Conservation (phyloP, 2,329 filamentous ascomycete genomes). For the Aspergillus chevalieri region DNA sequence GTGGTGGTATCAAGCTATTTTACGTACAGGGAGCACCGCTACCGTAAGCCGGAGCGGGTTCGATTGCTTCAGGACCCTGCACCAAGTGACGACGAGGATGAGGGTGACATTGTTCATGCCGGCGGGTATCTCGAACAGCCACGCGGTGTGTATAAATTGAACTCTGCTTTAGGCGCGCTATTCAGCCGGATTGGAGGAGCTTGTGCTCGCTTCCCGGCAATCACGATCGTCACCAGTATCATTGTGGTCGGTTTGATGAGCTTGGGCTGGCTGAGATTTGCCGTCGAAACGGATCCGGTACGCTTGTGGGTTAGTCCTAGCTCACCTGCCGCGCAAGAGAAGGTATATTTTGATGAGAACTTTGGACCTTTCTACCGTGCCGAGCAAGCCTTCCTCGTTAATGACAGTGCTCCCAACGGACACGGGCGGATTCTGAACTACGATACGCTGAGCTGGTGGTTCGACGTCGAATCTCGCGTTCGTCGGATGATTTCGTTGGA, state of each 20-base stretch:
- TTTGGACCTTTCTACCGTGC: constrained; percentile 96
- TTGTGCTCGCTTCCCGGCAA: constrained; percentile 74
- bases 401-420: constrained; percentile 62
- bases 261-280: constrained; percentile 79
- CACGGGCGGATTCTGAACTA: constrained; percentile 77
- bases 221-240: constrained; percentile 74
- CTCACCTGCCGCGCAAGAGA: constrained; percentile 84
- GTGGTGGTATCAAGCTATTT: constrained; percentile 66
- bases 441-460: constrained; percentile 89
- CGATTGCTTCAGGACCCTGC: constrained; percentile 77
- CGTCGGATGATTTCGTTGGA: constrained; percentile 63
- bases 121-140: constrained; percentile 72
- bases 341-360: constrained; percentile 83
- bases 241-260: constrained; percentile 72
- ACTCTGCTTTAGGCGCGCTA: constrained; percentile 70
- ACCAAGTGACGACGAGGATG: constrained; percentile 88
- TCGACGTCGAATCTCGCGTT: constrained; percentile 76
- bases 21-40: constrained; percentile 66
- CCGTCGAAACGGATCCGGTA: constrained; percentile 85
- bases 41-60: constrained; percentile 73
- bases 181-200: constrained; percentile 75
- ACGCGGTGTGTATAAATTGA: constrained; percentile 72
- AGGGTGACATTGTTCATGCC: constrained; percentile 74
- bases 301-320: constrained; percentile 94
- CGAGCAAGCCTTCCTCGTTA: constrained; percentile 89